Evolutionary conservation across 23 red algal genomes (phyloP).

Genomic region (Gracilaria vermiculophylla): DNA sequence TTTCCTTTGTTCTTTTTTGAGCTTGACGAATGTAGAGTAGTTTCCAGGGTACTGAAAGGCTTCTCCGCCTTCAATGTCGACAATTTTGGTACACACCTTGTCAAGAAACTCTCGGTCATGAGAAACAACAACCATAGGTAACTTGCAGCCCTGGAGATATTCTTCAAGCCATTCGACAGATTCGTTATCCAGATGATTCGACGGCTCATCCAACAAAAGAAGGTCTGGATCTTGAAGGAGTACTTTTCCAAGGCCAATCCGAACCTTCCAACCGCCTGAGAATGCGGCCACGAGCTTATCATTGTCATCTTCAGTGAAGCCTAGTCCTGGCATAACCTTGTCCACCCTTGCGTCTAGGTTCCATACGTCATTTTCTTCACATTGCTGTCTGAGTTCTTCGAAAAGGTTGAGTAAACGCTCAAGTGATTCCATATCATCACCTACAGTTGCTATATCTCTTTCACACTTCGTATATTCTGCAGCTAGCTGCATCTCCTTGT

Average conservation of each 20-base stretch:
- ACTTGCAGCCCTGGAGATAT: constrained; percentile 54
- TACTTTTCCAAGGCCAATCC: constrained; percentile 98
- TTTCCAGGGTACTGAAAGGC: constrained; percentile 92
- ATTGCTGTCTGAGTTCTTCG: constrained; percentile 68
- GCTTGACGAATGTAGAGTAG: constrained; percentile 84
- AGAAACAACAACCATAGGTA: constrained; percentile 94
- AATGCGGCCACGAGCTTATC: constrained; percentile 88
- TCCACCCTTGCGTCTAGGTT: constrained; percentile 85
- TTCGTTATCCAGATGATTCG: constrained; percentile 94
- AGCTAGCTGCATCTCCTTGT: constrained; percentile 62
- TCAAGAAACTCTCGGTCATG: constrained; percentile 98
- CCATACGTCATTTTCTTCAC: constrained; percentile 84
- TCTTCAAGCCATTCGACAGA: constrained; percentile 96
- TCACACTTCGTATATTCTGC: constrained; percentile 74
- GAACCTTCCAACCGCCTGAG: constrained; percentile 99
- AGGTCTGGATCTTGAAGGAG: constrained; percentile 93
- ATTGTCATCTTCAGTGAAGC: constrained; percentile 85
- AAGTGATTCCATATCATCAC: constrained; percentile 78
- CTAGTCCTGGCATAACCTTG: constrained; percentile 85
- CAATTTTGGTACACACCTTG: constrained; percentile 92
- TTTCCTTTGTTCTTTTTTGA: constrained; percentile 71
- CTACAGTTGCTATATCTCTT: constrained; percentile 51
- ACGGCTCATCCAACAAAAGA: constrained; percentile 96
- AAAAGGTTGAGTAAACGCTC: constrained; percentile 79
- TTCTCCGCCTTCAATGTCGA: constrained; percentile 92